These are phyloP conservation scores for Porpolomopsis calyptriformis DNA, from an alignment of 768 basidiomycete genomes.

Conservation along the genomic window DNA sequence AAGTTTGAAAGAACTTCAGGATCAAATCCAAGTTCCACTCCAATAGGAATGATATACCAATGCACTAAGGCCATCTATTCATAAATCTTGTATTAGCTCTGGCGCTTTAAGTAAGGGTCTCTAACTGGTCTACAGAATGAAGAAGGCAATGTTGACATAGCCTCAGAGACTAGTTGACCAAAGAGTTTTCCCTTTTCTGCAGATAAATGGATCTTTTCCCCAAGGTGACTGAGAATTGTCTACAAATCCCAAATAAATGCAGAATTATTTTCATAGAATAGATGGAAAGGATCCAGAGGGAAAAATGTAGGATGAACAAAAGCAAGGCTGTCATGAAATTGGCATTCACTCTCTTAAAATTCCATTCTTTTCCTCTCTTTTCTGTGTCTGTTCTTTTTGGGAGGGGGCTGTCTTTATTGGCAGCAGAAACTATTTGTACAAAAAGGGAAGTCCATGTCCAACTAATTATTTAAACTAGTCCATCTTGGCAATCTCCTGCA, in stretches of 20 bases:
- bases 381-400: too few species aligned
- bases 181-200: conserved; percentile 12
- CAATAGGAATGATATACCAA: conserved; percentile 27
- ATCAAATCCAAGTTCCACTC: conserved; percentile 20
- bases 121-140: conserved; percentile 22
- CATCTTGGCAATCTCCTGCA: too few species aligned
- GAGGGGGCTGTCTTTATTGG: too few species aligned
- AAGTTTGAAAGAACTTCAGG: conserved; percentile 19
- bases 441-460: too few species aligned
- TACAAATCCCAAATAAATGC: conserved; percentile 23
- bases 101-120: conserved; percentile 22
- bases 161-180: conserved; percentile 14
- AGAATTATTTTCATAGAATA: conserved; percentile 25
- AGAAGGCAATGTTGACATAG: conserved; percentile 22
- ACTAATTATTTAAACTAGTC: too few species aligned
- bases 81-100: conserved; percentile 28
- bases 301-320: conserved; percentile 25
- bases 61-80: conserved; percentile 28
- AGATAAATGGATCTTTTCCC: conserved; percentile 15
- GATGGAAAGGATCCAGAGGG: conserved; percentile 27
- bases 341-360: too few species aligned
- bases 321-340: conserved; percentile 16
- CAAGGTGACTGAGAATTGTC: conserved; percentile 11
- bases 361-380: too few species aligned
- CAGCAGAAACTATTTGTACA: too few species aligned